Base-by-base conservation (phyloP, 2,329 filamentous ascomycete species). In the Epichloe elymi region DNA sequence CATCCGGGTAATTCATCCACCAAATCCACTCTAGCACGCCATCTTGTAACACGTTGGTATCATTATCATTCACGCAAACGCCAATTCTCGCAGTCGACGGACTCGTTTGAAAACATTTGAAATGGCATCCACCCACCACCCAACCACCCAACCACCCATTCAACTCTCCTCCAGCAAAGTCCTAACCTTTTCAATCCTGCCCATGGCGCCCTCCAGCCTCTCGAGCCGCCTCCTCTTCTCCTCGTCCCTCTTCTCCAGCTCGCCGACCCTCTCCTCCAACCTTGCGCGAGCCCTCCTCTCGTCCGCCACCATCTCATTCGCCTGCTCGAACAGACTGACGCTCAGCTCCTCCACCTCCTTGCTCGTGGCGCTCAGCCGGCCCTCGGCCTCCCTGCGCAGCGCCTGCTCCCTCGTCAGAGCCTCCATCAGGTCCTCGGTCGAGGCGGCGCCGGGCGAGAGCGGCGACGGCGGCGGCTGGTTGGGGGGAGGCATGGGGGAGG, bases 281-380 rank as follows among this genome's bases (percentile, higher is more conserved):
- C 75, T 78, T 5, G 84, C 85, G 53, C 85, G 71, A 36, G 83
- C 84, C 51, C 80, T 76, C 42, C 87, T 72, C 71, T 93, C 87
- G 17, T 76, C 73, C 2, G 87, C 86, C 19, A 93, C 87, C 87
- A 93, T 93, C 68, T 89, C 82, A 64, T 93, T 93, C 48, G 87
- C 87, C 70, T 90, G 83, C 68, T 86, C 82, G 64, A 93, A 93
- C 50, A 93, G 70, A 48, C 76, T 78, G 19, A 79, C 83, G 60
- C 79, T 86, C 56, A 93, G 71, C 67, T 93, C 87, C 67, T 91
- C 87, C 19, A 91, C 76, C 70, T 93, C 87, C 12, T 71, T 74
- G 60, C 79, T 82, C 48, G 86, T 84, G 47, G 80, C 77, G 56
- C 74, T 74, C 19, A 88, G 70, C 55, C 79, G 76, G 47, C 76